Evolutionary conservation across 495 filamentous ascomycete species (phyloP), one percentile per base, ranked within the genome.

Genomic region (Talaromyces liani): DNA sequence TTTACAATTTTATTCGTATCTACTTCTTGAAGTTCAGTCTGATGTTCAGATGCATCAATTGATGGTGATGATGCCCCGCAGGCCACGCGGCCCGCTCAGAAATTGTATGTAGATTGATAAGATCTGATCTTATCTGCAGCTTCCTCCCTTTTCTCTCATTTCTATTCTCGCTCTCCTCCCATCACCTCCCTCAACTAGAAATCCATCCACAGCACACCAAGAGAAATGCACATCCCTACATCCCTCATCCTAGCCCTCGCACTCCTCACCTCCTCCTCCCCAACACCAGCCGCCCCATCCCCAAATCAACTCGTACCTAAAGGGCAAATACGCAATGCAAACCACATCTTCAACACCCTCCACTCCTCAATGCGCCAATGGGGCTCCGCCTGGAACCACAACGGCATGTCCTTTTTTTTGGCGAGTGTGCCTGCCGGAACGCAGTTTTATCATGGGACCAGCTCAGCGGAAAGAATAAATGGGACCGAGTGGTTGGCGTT

Each of bases 301-400:
- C 6, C 49, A 25, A 25, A 54, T 10, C 49, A 41, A 16, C 58
- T 31, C n/a, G n/a, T n/a, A 60, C 34, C 18, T 36, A 12, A 9
- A 10, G 12, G 16, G 3, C 4, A 29, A 25, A n/a, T 58, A 1
- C 29, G 29, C 54, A 84, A 87, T 68, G 83, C 79, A 27, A 82
- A 83, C 65, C 78, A 82, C 57, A 86, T 89, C 62, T 89, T 89
- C 79, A 90, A 89, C 67, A 75, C 83, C 20, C 72, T 89, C 39
- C 85, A 88, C 65, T 82, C 83, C 29, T 85, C 87, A 20, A 84
- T 86, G 80, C 83, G 87, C 24, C 85, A 89, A 77, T 90, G 84
- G 82, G 86, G 85, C 7, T 88, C 86, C 1, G 86, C 85, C 0
- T 69, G 88, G 4, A 77, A 89, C 54, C 87, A 90, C 66, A 90